Conservation (phyloP, 2,329 filamentous ascomycete species). For the Torrubiella hemipterigena region DNA sequence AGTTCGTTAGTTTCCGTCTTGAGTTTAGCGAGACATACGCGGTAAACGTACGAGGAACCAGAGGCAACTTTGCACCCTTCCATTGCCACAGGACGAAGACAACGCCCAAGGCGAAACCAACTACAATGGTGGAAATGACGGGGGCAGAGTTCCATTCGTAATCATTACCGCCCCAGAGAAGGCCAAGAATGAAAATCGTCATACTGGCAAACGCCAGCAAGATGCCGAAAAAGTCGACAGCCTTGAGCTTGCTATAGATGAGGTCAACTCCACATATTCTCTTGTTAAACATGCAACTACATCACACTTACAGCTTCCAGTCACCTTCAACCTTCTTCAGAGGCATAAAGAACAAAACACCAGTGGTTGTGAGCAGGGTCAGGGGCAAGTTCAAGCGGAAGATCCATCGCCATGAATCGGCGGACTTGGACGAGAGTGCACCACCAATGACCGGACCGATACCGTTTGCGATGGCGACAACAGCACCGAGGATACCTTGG, state of each 20-base stretch:
- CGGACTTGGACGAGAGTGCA: slow-evolving; percentile 30
- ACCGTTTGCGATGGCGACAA: slow-evolving; percentile 40
- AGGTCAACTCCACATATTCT: not conserved
- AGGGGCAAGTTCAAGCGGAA: slow-evolving; percentile 42
- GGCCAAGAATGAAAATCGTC: slow-evolving; percentile 31
- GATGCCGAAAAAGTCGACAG: slow-evolving; percentile 37
- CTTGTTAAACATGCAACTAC: not conserved
- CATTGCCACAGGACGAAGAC: slow-evolving; percentile 41
- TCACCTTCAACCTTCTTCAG: slow-evolving; percentile 39
- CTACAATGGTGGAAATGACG: slow-evolving; percentile 39
- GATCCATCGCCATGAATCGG: slow-evolving; percentile 39
- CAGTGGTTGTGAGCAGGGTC: slow-evolving; percentile 30
- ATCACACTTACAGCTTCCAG: slow-evolving; percentile 27
- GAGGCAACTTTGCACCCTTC: slow-evolving; percentile 33
- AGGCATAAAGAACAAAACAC: slow-evolving; percentile 43
- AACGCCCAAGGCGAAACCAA: slow-evolving; percentile 33
- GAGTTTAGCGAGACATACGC: not conserved
- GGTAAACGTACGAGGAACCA: slow-evolving; percentile 30
- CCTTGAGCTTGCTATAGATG: slow-evolving; percentile 28
- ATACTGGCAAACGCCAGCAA: slow-evolving; percentile 32
- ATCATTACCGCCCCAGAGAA: slow-evolving; percentile 49
- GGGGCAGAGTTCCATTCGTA: slow-evolving; percentile 43
- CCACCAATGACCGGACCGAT: slow-evolving; percentile 43
- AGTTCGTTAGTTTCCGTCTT: slow-evolving; percentile 11
- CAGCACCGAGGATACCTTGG: slow-evolving; percentile 47